Evolutionary conservation across 2,329 filamentous ascomycete species (phyloP).

Genomic region (Beauveria bassiana): DNA sequence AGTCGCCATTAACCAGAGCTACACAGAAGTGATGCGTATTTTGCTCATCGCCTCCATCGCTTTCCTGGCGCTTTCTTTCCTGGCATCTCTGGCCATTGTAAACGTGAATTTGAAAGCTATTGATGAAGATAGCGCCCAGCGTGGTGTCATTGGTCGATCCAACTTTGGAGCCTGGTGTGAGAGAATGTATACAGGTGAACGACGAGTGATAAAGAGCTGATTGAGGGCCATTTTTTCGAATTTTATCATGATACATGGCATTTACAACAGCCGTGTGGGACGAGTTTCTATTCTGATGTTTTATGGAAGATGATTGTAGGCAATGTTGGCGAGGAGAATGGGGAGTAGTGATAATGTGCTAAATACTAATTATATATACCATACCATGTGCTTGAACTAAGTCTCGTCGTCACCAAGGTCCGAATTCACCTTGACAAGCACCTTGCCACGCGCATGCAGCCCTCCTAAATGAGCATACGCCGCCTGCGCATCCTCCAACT

Average conservation of each 20-base stretch:
- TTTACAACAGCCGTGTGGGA: background rate
- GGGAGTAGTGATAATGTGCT: background rate
- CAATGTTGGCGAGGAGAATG: background rate
- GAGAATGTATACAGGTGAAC: background rate
- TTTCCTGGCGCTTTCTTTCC: slow-evolving; percentile 21
- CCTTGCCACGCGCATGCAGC: slow-evolving; percentile 30
- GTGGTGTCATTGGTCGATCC: background rate
- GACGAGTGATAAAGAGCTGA: background rate
- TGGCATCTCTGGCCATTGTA: slow-evolving; percentile 2
- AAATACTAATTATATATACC: too few species aligned
- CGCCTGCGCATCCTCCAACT: slow-evolving; percentile 28
- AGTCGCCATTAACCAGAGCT: slow-evolving; percentile 18
- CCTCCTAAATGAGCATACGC: slow-evolving; percentile 28
- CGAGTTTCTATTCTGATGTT: background rate
- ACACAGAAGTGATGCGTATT: slow-evolving; percentile 18
- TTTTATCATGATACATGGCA: too few species aligned
- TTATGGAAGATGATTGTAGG: background rate
- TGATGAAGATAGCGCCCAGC: background rate
- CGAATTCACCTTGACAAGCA: slow-evolving; percentile 27
- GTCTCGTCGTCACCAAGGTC: slow-evolving; percentile 19
- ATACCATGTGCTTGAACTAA: background rate
- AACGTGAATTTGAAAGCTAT: background rate
- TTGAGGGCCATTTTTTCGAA: too few species aligned
- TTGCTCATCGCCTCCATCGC: slow-evolving; percentile 23
- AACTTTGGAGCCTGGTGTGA: background rate